Conservation (phyloP, 768 basidiomycete species). For the Agaricus subrufescens region DNA sequence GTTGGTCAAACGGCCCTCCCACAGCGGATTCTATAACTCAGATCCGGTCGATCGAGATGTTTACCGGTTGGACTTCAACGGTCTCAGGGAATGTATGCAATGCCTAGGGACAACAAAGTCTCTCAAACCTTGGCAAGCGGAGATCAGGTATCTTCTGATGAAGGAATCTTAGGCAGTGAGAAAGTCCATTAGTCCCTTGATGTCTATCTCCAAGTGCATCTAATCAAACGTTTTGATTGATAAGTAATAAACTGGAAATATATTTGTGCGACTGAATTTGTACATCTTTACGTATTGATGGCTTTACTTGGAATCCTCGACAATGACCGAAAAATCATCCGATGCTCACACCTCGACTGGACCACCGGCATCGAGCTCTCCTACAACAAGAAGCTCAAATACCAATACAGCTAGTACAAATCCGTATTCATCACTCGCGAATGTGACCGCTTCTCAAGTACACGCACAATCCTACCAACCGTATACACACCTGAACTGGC, state of each 20-base stretch:
- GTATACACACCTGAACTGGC: background rate
- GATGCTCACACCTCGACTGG: background rate
- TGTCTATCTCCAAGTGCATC: too few relatives aligned
- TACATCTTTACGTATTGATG: background rate
- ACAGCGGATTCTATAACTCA: conserved; percentile 28
- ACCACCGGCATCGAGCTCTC: background rate
- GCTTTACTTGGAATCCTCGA: background rate
- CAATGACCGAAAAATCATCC: background rate
- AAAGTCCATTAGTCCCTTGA: too few relatives aligned
- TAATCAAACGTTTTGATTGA: too few relatives aligned
- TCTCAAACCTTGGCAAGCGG: too few relatives aligned
- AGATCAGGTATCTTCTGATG: background rate
- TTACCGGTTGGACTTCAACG: conserved; percentile 25
- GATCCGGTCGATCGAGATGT: conserved; percentile 30
- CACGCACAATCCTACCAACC: background rate
- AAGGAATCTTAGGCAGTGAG: too few relatives aligned
- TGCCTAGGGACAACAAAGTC: background rate
- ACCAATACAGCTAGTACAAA: background rate
- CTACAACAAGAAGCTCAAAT: background rate
- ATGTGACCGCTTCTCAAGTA: background rate
- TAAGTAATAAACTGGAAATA: background rate
- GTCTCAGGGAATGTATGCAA: conserved; percentile 16
- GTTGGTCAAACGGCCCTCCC: conserved; percentile 33
- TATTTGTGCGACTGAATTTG: background rate
- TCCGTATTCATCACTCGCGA: conserved; percentile 4